These are phyloP conservation scores for Penicillium brevicompactum DNA, from an alignment of 2,329 filamentous ascomycete genomes.

Conservation along the genomic window DNA sequence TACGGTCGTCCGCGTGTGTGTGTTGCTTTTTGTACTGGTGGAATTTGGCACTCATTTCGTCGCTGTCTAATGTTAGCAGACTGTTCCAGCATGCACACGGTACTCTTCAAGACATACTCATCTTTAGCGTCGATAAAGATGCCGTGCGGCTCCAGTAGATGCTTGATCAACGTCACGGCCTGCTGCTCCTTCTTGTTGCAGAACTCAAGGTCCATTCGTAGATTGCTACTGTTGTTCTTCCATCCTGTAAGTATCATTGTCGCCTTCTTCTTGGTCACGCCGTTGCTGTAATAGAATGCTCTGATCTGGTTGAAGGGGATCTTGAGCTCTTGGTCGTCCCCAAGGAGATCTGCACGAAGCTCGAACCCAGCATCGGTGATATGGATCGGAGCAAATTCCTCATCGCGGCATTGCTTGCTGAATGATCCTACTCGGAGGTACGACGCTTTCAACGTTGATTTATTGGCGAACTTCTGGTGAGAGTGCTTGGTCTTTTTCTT, in stretches of 20 bases:
- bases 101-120: constrained; percentile 24
- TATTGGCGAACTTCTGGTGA: neutral
- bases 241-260: neutral
- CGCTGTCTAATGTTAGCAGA: constrained; percentile 7
- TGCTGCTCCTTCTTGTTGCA: constrained; percentile 20
- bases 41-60: neutral
- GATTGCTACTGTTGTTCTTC: neutral
- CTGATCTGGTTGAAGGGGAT: neutral
- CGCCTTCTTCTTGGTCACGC: neutral
- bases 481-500: constrained; percentile 15
- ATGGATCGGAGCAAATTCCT: constrained; percentile 12
- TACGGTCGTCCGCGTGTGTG: constrained; percentile 1
- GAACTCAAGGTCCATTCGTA: constrained; percentile 35
- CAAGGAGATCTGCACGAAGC: constrained; percentile 4
- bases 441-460: constrained; percentile 16
- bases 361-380: constrained; percentile 16
- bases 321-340: neutral
- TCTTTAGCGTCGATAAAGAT: constrained; percentile 22
- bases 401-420: constrained; percentile 7
- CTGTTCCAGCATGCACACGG: neutral
- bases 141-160: constrained; percentile 11
- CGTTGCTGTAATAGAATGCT: neutral
- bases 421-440: constrained; percentile 27
- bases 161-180: constrained; percentile 15
- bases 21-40: constrained; percentile 7